A percentile compares a stretch with the other conserved stretches of the same genome.
Evolutionary conservation across 768 basidiomycete species (phyloP).

Genomic region (Boletus vinaceobasis): DNA sequence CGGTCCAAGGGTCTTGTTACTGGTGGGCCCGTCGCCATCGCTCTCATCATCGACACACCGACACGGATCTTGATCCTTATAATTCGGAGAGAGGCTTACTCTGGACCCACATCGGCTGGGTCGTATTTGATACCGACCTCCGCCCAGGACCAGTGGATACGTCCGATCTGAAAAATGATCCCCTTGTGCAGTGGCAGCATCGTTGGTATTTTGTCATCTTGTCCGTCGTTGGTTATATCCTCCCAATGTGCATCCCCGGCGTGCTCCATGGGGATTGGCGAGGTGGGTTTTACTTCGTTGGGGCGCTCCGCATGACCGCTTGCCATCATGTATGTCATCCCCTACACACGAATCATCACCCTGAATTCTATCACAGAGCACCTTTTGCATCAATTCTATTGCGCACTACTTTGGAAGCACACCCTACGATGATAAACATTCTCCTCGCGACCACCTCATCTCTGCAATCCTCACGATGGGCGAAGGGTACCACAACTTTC

Average conservation of each 20-base stretch:
- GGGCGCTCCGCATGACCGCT: conserved; percentile 65
- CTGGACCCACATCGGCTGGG: conserved; percentile 85
- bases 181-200: conserved; percentile 77
- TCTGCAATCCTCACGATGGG: conserved; percentile 80
- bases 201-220: conserved; percentile 63
- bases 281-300: conserved; percentile 76
- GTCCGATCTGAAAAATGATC: conserved; percentile 67
- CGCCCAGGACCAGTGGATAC: conserved; percentile 69
- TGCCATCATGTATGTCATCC: conserved; percentile 70
- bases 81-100: conserved; percentile 72
- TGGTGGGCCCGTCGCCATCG: conserved; percentile 88
- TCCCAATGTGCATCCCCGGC: conserved; percentile 69
- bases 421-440: conserved; percentile 77
- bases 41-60: conserved; percentile 81
- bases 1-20: conserved; percentile 81
- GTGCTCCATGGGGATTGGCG: conserved; percentile 71
- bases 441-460: conserved; percentile 73
- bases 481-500: conserved; percentile 70
- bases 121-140: conserved; percentile 71
- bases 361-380: conserved; percentile 47
- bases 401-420: conserved; percentile 82
- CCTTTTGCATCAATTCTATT: conserved; percentile 86
- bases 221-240: conserved; percentile 62
- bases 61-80: conserved; percentile 85
- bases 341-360: neutral